A percentile compares a stretch with the other conserved stretches of the same genome.
Conservation (phyloP, 2,329 filamentous ascomycete genomes). For the Monilinia fructicola region DNA sequence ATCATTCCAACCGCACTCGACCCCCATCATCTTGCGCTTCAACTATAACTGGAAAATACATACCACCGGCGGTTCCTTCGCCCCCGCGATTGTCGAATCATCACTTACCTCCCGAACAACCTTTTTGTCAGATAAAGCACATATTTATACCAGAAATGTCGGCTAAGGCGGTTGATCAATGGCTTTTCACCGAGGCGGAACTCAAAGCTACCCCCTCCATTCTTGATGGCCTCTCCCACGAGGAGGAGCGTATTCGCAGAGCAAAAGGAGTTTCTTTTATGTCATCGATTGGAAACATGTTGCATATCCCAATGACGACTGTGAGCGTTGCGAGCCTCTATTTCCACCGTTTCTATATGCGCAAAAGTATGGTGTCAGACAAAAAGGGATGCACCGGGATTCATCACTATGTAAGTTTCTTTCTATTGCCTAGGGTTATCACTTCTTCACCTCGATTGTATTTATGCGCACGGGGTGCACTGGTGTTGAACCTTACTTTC, state of each 20-base stretch:
- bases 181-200: constrained; percentile 86
- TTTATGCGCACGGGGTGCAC: constrained; percentile 9
- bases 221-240: constrained; percentile 72
- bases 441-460: constrained; percentile 1
- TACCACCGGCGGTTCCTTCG: constrained; percentile 62
- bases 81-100: constrained; percentile 57
- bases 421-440: constrained; percentile 7
- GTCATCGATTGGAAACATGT: constrained; percentile 85
- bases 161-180: constrained; percentile 60
- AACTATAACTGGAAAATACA: constrained; percentile 49
- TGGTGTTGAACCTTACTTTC: background rate
- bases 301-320: constrained; percentile 89
- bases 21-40: constrained; percentile 17
- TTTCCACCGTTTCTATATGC: constrained; percentile 96
- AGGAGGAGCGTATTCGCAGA: constrained; percentile 76
- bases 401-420: constrained; percentile 78
- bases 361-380: constrained; percentile 74
- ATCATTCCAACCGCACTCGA: constrained; percentile 20
- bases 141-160: constrained; percentile 32
- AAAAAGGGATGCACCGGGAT: constrained; percentile 61
- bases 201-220: constrained; percentile 80
- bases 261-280: constrained; percentile 97
- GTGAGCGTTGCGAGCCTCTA: constrained; percentile 90
- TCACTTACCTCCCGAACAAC: constrained; percentile 51
- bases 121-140: constrained; percentile 21